phyloP scores from a whole-genome alignment of 2,329 filamentous ascomycete genomes.

The Alternaria postmessia region DNA sequence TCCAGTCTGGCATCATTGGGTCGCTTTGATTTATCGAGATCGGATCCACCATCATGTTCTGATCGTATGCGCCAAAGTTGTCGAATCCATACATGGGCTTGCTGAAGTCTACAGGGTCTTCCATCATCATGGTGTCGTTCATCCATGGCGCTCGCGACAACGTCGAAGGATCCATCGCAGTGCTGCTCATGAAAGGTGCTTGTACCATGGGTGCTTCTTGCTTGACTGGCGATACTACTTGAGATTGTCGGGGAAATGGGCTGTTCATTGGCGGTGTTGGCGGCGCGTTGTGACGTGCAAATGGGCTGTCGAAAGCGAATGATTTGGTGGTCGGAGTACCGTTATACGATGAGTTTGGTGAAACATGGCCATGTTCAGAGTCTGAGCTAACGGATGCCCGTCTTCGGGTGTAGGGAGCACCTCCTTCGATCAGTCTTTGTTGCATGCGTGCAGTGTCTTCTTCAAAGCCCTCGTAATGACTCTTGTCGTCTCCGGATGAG shows the following conservation, averaged over 20 bases:
- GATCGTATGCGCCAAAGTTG: slow-evolving; percentile 41
- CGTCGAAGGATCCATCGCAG: slow-evolving; percentile 41
- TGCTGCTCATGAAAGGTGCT: slow-evolving; percentile 39
- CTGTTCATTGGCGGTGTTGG: slow-evolving; percentile 52
- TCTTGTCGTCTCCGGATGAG: slow-evolving; percentile 55
- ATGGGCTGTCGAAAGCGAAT: slow-evolving; percentile 42
- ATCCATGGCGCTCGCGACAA: slow-evolving; percentile 43
- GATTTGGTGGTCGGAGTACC: slow-evolving; percentile 50
- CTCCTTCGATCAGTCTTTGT: slow-evolving; percentile 61
- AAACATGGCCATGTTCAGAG: slow-evolving; percentile 62
- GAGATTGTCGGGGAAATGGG: slow-evolving; percentile 47
- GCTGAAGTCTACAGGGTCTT: slow-evolving; percentile 46
- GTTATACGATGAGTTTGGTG: slow-evolving; percentile 47
- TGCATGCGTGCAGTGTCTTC: slow-evolving; percentile 66
- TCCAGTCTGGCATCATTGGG: slow-evolving; percentile 49
- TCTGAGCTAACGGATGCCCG: slow-evolving; percentile 65
- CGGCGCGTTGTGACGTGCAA: slow-evolving; percentile 44
- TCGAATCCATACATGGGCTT: slow-evolving; percentile 47
- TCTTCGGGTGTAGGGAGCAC: slow-evolving; percentile 61
- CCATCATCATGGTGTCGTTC: slow-evolving; percentile 48
- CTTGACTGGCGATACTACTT: slow-evolving; percentile 41
- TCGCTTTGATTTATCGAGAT: slow-evolving; percentile 39
- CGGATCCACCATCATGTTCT: slow-evolving; percentile 46
- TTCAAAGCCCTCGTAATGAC: slow-evolving; percentile 63
- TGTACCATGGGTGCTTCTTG: slow-evolving; percentile 43